Evolutionary conservation across 352 stramenopile species (phyloP), one percentile per base, ranked within the genome.

Genomic region (Stephanocyclus meneghinianus): DNA sequence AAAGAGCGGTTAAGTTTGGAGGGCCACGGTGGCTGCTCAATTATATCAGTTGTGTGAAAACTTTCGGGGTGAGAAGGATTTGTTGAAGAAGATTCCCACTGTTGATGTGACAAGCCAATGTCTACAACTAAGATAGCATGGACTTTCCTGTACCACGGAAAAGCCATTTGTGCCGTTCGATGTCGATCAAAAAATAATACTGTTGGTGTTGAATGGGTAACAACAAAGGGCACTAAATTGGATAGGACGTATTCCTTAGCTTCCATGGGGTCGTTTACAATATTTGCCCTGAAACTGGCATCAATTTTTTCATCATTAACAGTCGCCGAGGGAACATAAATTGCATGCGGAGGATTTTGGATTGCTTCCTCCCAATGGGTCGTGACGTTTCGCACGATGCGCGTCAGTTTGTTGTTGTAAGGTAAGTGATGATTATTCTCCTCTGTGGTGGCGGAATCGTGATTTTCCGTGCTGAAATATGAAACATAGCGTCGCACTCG

Each of bases 71-170:
- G 42, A 21, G 59, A 50, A 8, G 60, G 18, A 53, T 67, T 1
- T 9, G 35, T 51, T 35, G 42, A 37, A 55, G 62, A 59, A 71
- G 59, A 40, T 30, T 53, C 21, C n/a, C n/a, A 50, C 9, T 45
- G 18, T 37, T 85, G 71, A 37, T 68, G 21, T 32, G 57, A 60
- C 6, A 81, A 21, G 62, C 75, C 76, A 26, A 88, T 76, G 71
- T 89, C 78, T 7, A 92, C 73, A 72, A 91, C 84, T 6, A 92
- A 62, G 2, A 91, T 60, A 21, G 77, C 80, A 72, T 92, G 87
- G 10, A 83, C 47, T 45, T 80, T 69, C 60, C 87, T 68, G 60
- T 86, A 86, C 45, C 47, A 81, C 51, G 83, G 63, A 57, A 92
- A 89, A 18, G 83, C 81, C 71, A 92, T 76, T n/a, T 86, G 80